Evolutionary conservation across 495 filamentous ascomycete species (phyloP).

Genomic region (Neurospora pannonica): DNA sequence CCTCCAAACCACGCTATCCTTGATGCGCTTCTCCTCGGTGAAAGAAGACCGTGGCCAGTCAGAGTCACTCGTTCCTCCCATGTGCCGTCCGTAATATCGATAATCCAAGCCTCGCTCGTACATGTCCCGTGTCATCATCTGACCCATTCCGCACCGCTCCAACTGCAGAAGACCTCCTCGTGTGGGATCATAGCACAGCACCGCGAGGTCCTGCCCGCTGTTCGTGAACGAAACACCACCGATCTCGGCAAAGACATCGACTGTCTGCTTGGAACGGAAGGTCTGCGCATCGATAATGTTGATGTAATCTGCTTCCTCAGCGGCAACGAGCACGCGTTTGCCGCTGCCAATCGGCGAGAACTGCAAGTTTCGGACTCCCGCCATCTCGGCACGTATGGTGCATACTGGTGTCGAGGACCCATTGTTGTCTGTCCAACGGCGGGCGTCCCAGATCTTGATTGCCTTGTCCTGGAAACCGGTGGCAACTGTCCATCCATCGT

Average conservation of each 20-base stretch:
- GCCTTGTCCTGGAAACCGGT: slow-evolving; percentile 85
- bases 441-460: slow-evolving; percentile 78
- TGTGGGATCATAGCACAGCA: slow-evolving; percentile 63
- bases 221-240: slow-evolving; percentile 66
- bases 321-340: slow-evolving; percentile 62
- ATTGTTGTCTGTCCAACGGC: slow-evolving; percentile 50
- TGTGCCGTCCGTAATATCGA: background rate
- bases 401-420: slow-evolving; percentile 41
- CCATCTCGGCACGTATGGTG: slow-evolving; percentile 63
- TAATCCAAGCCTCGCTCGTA: slow-evolving; percentile 1
- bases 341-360: slow-evolving; percentile 77
- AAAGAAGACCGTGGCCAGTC: slow-evolving; percentile 19
- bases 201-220: slow-evolving; percentile 60
- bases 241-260: slow-evolving; percentile 82
- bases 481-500: slow-evolving; percentile 78
- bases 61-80: slow-evolving; percentile 4
- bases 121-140: slow-evolving; percentile 24
- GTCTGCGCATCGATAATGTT: slow-evolving; percentile 66
- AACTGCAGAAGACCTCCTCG: slow-evolving; percentile 77
- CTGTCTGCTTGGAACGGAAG: slow-evolving; percentile 57
- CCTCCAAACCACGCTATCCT: slow-evolving; percentile 18
- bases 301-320: slow-evolving; percentile 78
- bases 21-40: slow-evolving; percentile 13
- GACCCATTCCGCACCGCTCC: slow-evolving; percentile 44
- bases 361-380: slow-evolving; percentile 64